Conservation (phyloP, 306 rosid genomes). For the Alnus rubra region DNA sequence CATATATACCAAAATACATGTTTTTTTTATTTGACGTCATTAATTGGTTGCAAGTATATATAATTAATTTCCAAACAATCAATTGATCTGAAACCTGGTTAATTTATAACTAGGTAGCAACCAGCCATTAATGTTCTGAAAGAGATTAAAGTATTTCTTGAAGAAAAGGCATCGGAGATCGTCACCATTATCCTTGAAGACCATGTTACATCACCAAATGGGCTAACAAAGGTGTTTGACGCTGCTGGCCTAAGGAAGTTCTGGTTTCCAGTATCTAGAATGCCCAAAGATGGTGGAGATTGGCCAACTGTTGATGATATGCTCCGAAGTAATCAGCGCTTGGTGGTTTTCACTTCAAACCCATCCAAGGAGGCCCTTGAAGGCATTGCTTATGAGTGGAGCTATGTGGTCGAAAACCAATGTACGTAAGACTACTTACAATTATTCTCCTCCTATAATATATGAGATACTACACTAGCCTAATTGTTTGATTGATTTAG, state of each 20-base stretch:
- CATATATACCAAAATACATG: too few relatives aligned
- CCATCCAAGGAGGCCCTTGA: constrained; percentile 70
- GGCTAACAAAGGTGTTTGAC: constrained; percentile 80
- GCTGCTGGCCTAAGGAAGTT: constrained; percentile 81
- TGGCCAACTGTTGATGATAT: constrained; percentile 87
- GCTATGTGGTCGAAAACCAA: constrained; percentile 85
- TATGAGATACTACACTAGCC: not conserved
- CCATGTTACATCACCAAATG: constrained; percentile 81
- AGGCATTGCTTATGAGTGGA: constrained; percentile 94
- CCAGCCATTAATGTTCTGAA: constrained; percentile 80
- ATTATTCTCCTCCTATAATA: not conserved
- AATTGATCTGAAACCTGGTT: not conserved
- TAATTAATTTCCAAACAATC: too few relatives aligned
- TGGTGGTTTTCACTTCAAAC: constrained; percentile 87
- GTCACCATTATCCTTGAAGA: constrained; percentile 85
- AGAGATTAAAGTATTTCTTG: constrained; percentile 73
- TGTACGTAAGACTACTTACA: constrained; percentile 53
- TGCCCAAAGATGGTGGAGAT: constrained; percentile 82
- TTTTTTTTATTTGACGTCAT: too few relatives aligned
- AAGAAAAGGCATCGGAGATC: constrained; percentile 77
- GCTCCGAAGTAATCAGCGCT: constrained; percentile 75
- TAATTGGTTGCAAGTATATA: too few relatives aligned
- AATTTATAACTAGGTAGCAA: constrained; percentile 47
- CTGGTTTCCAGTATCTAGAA: constrained; percentile 88
- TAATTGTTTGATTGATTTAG: too few relatives aligned